Evolutionary conservation across 2,329 filamentous ascomycete species (phyloP), one percentile per base, ranked within the genome.

Genomic region (Fusarium brachygibbosum): DNA sequence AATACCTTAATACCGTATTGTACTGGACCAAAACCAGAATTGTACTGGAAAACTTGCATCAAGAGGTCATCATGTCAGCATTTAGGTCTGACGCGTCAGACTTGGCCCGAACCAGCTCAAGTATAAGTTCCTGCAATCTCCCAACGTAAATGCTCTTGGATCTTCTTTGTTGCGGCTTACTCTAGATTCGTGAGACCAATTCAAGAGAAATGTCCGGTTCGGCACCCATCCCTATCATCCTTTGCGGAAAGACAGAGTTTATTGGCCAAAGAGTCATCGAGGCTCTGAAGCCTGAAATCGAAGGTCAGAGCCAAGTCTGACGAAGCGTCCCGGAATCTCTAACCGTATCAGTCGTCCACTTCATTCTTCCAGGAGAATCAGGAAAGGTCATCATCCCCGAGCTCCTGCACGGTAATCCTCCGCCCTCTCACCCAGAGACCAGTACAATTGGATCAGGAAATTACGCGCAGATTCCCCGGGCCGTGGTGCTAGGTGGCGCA

Each of bases 181-280:
- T 8, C 0, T 45, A 19, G 3, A 16, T 5, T 16, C 7, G 5
- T 16, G 5, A 17, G 9, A 28, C 3, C 8, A 45, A 29, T 3
- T n/a, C 3, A 5, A 2, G 8, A 25, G 55, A 35, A 5, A 69
- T 69, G 66, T 5, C 44, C 7, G 40, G 35, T 2, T 2, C 35
- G 21, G 12, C 1, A 2, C 31, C 63, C 0, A 68, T 70, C 1
- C 63, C 67, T 3, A 70, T 70, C 4, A 51, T 70, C 7, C 46
- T 70, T 4, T 70, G 67, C 3, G 67, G 63, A 19, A 70, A 70
- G 23, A 54, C 67, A 13, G 67, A 70, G 16, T 55, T 32, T 1
- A 54, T 70, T 2, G 67, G 67, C 0, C 34, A 29, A 8, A 51
- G 19, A 4, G 63, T 70, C 6, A 53, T 68, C 14, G 63, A 55